These are phyloP conservation scores for Ganoderma lingzhi DNA, from an alignment of 1,284 basidiomycete species.

Conservation along the genomic window DNA sequence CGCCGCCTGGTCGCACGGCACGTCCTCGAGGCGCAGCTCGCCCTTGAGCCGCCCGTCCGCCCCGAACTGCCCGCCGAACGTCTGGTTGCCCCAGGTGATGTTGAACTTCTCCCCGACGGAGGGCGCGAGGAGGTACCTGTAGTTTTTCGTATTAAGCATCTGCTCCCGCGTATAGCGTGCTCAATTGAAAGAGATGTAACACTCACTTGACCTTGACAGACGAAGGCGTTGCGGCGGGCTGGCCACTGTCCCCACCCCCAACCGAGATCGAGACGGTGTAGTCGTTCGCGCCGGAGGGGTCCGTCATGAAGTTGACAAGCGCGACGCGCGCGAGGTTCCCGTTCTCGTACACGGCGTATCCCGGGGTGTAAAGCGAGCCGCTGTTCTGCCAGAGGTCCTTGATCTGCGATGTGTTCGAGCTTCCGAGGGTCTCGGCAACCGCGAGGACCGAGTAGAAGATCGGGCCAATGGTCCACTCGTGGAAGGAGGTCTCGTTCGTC, in stretches of 20 bases:
- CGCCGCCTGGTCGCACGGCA: conserved; percentile 57
- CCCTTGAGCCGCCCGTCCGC: conserved; percentile 72
- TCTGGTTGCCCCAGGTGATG: conserved; percentile 81
- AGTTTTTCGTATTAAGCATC: neutral
- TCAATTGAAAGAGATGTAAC: no score
- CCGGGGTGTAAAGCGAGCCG: conserved; percentile 64
- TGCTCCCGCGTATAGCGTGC: neutral
- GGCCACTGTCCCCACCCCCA: conserved; percentile 51
- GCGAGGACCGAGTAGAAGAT: conserved; percentile 76
- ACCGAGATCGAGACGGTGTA: conserved; percentile 55
- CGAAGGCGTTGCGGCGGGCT: conserved; percentile 46
- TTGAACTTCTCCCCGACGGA: conserved; percentile 70
- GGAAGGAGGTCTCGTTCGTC: conserved; percentile 63
- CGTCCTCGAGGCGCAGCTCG: conserved; percentile 55
- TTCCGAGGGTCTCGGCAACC: conserved; percentile 73
- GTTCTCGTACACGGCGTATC: conserved; percentile 78
- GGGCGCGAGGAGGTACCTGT: conserved; percentile 58
- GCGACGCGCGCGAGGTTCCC: conserved; percentile 63
- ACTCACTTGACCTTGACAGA: conserved; percentile 64
- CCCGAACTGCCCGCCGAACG: conserved; percentile 66
- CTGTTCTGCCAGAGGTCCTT: conserved; percentile 64
- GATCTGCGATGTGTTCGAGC: conserved; percentile 64
- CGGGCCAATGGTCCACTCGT: conserved; percentile 70
- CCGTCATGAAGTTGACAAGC: conserved; percentile 74
- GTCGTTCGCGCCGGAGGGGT: conserved; percentile 58